A percentile compares a stretch with the other conserved stretches of the same genome.
These are phyloP conservation scores for Penicillium sp. DNA, from an alignment of 2,329 filamentous ascomycete species.

Conservation along the genomic window DNA sequence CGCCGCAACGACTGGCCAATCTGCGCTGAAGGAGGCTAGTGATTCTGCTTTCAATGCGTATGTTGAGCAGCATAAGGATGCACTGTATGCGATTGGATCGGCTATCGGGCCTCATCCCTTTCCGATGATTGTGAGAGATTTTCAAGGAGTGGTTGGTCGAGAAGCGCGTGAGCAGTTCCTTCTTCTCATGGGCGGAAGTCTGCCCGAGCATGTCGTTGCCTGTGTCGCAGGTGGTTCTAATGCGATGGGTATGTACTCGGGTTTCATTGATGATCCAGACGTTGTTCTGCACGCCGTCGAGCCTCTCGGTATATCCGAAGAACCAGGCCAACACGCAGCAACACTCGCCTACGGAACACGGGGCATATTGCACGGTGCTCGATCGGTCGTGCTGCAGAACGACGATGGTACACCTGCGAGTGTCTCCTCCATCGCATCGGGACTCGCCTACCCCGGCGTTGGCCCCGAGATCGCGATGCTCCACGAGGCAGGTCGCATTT, in stretches of 20 bases:
- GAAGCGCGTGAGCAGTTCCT: constrained; percentile 4
- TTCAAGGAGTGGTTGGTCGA: constrained; percentile 9
- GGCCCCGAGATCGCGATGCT: constrained; percentile 26
- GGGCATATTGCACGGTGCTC: constrained; percentile 9
- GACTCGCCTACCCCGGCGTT: constrained; percentile 28
- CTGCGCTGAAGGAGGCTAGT: constrained; percentile 72
- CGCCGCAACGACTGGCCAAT: constrained; percentile 64
- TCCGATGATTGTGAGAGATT: constrained; percentile 8
- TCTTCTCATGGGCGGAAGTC: not conserved
- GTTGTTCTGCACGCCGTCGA: constrained; percentile 5
- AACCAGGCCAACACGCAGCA: constrained; percentile 1
- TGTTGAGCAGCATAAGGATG: constrained; percentile 79
- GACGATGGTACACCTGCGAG: constrained; percentile 1
- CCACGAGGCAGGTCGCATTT: constrained; percentile 18
- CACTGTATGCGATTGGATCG: constrained; percentile 89
- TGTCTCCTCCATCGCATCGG: constrained; percentile 19
- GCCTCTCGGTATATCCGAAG: not conserved
- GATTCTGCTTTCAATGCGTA: constrained; percentile 84
- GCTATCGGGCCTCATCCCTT: constrained; percentile 82
- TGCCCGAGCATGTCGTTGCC: constrained; percentile 2
- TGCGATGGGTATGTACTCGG: constrained; percentile 10
- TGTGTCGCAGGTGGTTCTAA: constrained; percentile 14
- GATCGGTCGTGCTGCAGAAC: constrained; percentile 6
- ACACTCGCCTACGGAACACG: constrained; percentile 1
- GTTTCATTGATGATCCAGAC: constrained; percentile 5